These are phyloP conservation scores for Suhomyces bribrorum DNA, from an alignment of 1,139 yeast genomes.

Conservation along the genomic window DNA sequence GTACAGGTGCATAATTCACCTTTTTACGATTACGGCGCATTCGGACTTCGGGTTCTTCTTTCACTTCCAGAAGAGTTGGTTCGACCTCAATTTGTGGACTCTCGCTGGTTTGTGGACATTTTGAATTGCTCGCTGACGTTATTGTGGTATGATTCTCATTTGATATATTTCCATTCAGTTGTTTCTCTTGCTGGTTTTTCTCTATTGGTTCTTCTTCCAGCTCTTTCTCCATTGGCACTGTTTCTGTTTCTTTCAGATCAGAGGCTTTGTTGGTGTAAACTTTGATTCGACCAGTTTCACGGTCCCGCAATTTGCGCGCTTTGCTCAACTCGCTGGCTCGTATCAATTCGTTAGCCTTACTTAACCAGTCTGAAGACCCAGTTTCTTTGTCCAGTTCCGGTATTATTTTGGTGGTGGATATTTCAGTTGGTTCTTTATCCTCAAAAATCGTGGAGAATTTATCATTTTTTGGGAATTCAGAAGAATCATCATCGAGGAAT, in stretches of 20 bases:
- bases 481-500: constrained; percentile 12
- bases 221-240: not conserved
- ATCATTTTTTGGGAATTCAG: constrained; percentile 7
- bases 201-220: not conserved
- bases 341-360: constrained; percentile 6
- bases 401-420: not conserved
- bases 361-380: constrained; percentile 7
- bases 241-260: not conserved
- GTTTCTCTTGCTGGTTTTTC: not conserved
- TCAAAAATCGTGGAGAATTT: constrained; percentile 16
- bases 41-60: constrained; percentile 8
- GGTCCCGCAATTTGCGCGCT: not conserved
- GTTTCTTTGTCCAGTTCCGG: not conserved
- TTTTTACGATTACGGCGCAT: constrained; percentile 44
- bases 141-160: no score
- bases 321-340: constrained; percentile 1
- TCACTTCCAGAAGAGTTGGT: constrained; percentile 28
- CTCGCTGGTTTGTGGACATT: not conserved
- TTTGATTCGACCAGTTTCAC: not conserved
- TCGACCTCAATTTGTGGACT: not conserved
- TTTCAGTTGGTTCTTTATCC: constrained; percentile 10
- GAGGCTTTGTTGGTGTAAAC: not conserved
- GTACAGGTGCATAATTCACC: constrained; percentile 69
- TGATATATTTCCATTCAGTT: no score
- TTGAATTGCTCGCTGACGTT: no score